Conservation (phyloP, 1,284 basidiomycete genomes). For the Coniophora puteana region DNA sequence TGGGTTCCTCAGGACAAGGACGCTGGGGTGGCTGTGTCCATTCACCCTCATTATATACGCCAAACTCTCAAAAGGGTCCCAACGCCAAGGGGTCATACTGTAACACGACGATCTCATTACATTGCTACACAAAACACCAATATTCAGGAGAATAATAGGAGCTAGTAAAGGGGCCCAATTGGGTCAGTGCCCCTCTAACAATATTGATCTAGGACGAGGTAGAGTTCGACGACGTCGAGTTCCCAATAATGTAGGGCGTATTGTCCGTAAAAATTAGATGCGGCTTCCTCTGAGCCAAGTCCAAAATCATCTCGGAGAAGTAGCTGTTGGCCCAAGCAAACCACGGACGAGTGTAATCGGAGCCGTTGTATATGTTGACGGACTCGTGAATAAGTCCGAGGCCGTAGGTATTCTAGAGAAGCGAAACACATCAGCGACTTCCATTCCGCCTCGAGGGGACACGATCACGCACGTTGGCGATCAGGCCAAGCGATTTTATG, state of each 20-base stretch:
- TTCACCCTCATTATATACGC: too few species aligned
- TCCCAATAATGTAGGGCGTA: slow-evolving; percentile 52
- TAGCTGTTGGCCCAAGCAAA: slow-evolving; percentile 83
- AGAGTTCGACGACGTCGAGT: too few species aligned
- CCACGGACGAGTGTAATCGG: slow-evolving; percentile 71
- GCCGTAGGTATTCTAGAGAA: slow-evolving; percentile 60
- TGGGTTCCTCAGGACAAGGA: too few species aligned
- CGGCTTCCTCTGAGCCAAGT: slow-evolving; percentile 71
- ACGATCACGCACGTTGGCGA: slow-evolving; percentile 53
- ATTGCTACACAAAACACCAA: too few species aligned
- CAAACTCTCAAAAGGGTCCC: too few species aligned
- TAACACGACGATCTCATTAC: too few species aligned
- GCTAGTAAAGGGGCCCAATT: too few species aligned
- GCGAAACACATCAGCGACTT: slow-evolving; percentile 7
- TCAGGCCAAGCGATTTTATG: slow-evolving; percentile 50
- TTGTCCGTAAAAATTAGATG: slow-evolving; percentile 55
- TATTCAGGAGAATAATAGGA: too few species aligned
- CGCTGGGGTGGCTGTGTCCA: too few species aligned
- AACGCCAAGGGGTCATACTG: too few species aligned
- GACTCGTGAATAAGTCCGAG: slow-evolving; percentile 80
- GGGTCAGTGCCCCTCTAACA: too few species aligned
- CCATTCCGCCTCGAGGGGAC: slow-evolving; percentile 1
- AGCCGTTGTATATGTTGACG: slow-evolving; percentile 54
- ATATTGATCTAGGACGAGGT: too few species aligned
- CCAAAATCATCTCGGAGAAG: slow-evolving; percentile 76